Evolutionary conservation across 2,329 filamentous ascomycete genomes (phyloP), one percentile per base, ranked within the genome.

Genomic region (Ophiostoma pallidulum): DNA sequence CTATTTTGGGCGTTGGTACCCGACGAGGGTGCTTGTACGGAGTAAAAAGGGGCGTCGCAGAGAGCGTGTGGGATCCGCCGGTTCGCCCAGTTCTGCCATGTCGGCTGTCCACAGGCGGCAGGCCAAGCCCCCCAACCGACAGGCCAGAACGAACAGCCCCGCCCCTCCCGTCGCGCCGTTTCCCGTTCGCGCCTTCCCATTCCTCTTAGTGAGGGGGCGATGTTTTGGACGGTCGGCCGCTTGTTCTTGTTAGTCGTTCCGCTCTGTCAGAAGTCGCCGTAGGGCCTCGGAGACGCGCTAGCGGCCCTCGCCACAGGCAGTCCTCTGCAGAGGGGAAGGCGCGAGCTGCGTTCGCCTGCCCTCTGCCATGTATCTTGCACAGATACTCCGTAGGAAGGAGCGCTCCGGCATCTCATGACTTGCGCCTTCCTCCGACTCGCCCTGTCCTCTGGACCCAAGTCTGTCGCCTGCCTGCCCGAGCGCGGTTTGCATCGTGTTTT

Each of bases 1-100:
- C 29, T 46, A 39, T 46, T 57, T 52, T 52, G 52, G 59, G 50
- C 50, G 52, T 60, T 58, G 55, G 48, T 61, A 59, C 60, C 61
- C 61, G 61, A 62, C 20, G 29, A 40, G 29, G 36, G 28, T 33
- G 13, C 31, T 33, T 13, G 31, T 33, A 33, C 6, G 14, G 14
- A 13, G 31, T 33, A 33, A 13, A 33, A 33, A 13, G 12, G 24
- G 24, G 10, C 24, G 6, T 5, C 24, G 6, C 6, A 10, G 24
- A 10, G 6, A 6, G 24, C 24, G 5, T 10, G 24, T 28, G 24
- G 24, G 24, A 28, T 28, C 41, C 10, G 19, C 41, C 35, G 13
- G 24, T 4, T 19, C 19, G n/a, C n/a, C n/a, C n/a, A n/a, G n/a
- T 35, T 20, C 16, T 29, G 13, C 16, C 1, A 19, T 33, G 4